Evolutionary conservation across 106 monocot genomes (phyloP).

Genomic region (Dioscorea zingiberensis): DNA sequence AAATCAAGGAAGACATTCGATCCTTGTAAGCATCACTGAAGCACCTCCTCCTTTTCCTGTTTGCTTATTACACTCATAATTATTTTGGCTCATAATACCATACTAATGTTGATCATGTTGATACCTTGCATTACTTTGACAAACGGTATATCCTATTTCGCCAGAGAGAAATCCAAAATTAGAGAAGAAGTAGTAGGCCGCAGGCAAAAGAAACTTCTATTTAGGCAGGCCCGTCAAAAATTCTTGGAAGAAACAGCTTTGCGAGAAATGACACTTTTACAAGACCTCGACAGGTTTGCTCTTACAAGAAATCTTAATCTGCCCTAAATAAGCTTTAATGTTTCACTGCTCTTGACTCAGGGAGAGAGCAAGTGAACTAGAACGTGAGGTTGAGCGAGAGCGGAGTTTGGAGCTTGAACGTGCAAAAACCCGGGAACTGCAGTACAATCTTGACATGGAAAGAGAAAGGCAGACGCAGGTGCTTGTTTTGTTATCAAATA

Average conservation of each 20-base stretch:
- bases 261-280: slow-evolving; percentile 78
- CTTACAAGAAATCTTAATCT: background rate
- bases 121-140: background rate
- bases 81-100: background rate
- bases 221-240: slow-evolving; percentile 57
- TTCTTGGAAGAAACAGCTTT: slow-evolving; percentile 67
- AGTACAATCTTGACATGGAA: slow-evolving; percentile 84
- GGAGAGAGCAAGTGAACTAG: slow-evolving; percentile 64
- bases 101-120: background rate
- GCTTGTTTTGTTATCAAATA: background rate
- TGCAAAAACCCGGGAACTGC: slow-evolving; percentile 81
- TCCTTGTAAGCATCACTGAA: slow-evolving; percentile 56
- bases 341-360: slow-evolving; percentile 21
- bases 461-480: slow-evolving; percentile 91
- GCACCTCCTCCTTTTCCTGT: background rate
- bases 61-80: background rate
- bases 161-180: slow-evolving; percentile 76
- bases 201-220: slow-evolving; percentile 71
- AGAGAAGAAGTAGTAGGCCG: slow-evolving; percentile 81
- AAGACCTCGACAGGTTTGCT: slow-evolving; percentile 86
- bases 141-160: slow-evolving; percentile 3
- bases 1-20: slow-evolving; percentile 69
- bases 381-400: slow-evolving; percentile 73
- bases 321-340: background rate
- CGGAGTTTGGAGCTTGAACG: slow-evolving; percentile 73